Percentiles rank a stretch among this genome's conserved stretches.
These are phyloP conservation scores for Rosa chinensis DNA, from an alignment of 306 rosid genomes.

Conservation along the genomic window DNA sequence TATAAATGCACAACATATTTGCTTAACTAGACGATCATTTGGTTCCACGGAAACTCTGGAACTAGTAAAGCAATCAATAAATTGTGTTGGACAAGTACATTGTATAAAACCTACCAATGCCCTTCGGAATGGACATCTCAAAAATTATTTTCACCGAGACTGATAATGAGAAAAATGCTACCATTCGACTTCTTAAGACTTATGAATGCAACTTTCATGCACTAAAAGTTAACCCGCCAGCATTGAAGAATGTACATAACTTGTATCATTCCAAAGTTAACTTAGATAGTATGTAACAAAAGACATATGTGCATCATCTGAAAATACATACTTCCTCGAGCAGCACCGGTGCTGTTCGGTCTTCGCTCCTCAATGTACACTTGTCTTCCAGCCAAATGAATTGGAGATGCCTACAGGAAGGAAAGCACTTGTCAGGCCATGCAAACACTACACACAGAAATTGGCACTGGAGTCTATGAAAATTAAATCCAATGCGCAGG, in stretches of 20 bases:
- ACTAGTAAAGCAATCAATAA: background rate
- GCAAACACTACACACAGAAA: background rate
- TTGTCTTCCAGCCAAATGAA: conserved; percentile 85
- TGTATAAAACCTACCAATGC: background rate
- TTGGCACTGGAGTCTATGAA: background rate
- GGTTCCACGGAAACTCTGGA: background rate
- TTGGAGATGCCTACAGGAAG: conserved; percentile 78
- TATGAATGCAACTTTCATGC: background rate
- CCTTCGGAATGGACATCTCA: background rate
- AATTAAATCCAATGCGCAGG: background rate
- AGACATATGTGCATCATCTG: background rate
- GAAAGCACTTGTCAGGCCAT: conserved; percentile 19
- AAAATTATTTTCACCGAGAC: background rate
- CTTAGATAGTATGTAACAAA: background rate
- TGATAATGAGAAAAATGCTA: background rate
- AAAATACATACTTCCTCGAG: conserved; percentile 74
- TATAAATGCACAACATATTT: background rate
- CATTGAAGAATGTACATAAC: background rate
- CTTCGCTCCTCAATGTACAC: conserved; percentile 89
- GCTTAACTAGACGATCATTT: background rate
- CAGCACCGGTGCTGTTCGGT: conserved; percentile 61
- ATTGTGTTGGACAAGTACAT: background rate
- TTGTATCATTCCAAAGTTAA: background rate
- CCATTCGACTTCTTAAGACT: background rate
- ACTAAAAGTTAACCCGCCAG: background rate